Evolutionary conservation across 345 rosid species (phyloP).

Genomic region (Eucalyptus globulus): DNA sequence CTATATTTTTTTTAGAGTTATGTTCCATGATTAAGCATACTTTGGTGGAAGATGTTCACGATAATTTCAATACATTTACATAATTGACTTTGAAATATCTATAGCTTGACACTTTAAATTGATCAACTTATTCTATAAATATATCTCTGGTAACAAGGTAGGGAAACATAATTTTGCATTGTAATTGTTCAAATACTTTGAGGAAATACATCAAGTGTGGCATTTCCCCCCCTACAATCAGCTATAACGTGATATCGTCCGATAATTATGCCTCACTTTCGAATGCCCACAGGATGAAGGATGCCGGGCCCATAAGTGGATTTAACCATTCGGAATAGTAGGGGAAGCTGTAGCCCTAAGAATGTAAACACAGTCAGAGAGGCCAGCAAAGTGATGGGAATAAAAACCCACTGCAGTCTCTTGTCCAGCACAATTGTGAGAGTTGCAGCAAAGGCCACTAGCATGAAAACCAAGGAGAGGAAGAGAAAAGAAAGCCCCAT

Average conservation of each 20-base stretch:
- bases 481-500: background rate
- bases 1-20: background rate
- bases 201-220: background rate
- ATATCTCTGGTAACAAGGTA: background rate
- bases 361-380: background rate
- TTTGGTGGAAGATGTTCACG: background rate
- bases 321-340: background rate
- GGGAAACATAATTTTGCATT: background rate
- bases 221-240: background rate
- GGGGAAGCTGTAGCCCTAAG: background rate
- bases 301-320: background rate
- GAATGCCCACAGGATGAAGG: background rate
- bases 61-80: background rate
- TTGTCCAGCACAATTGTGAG: background rate
- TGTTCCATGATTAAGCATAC: background rate
- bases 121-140: background rate
- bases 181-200: background rate
- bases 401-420: background rate
- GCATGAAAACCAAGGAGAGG: background rate
- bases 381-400: background rate
- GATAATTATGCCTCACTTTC: background rate
- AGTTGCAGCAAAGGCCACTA: background rate
- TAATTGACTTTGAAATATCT: background rate
- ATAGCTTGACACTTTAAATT: background rate
- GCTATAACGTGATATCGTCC: fast-evolving